phyloP scores from a whole-genome alignment of 805 yeast species.

The Ogataea sp. region DNA sequence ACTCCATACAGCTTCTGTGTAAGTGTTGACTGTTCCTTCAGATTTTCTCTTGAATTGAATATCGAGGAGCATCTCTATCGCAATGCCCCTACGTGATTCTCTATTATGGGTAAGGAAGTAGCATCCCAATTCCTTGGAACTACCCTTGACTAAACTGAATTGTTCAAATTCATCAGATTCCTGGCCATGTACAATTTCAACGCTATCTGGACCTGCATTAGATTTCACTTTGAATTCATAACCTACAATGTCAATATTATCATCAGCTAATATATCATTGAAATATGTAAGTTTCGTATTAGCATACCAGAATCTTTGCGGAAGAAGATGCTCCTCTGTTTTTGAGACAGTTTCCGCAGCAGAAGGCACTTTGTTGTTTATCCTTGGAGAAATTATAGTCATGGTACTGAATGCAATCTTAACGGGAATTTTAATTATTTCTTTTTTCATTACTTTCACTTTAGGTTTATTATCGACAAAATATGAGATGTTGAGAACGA shows the following conservation, averaged over 20 bases:
- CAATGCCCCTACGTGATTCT: neutral
- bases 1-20: constrained; percentile 35
- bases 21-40: constrained; percentile 16
- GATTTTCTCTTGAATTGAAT: neutral
- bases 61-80: neutral
- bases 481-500: constrained; percentile 16
- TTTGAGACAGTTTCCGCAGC: constrained; percentile 10
- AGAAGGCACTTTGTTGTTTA: constrained; percentile 21
- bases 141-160: neutral
- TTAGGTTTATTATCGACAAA: constrained; percentile 22
- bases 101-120: neutral
- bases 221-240: neutral
- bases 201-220: neutral
- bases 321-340: neutral
- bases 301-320: neutral
- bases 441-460: constrained; percentile 20
- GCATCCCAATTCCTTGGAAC: neutral
- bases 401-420: constrained; percentile 22
- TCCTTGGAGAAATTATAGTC: constrained; percentile 25
- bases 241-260: constrained; percentile 4
- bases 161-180: neutral
- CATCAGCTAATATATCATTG: neutral
- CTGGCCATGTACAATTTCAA: neutral
- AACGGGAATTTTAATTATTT: constrained; percentile 16
- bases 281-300: neutral